Base-by-base conservation (phyloP, 352 stramenopile species). In the Globisporangium canariense region DNA sequence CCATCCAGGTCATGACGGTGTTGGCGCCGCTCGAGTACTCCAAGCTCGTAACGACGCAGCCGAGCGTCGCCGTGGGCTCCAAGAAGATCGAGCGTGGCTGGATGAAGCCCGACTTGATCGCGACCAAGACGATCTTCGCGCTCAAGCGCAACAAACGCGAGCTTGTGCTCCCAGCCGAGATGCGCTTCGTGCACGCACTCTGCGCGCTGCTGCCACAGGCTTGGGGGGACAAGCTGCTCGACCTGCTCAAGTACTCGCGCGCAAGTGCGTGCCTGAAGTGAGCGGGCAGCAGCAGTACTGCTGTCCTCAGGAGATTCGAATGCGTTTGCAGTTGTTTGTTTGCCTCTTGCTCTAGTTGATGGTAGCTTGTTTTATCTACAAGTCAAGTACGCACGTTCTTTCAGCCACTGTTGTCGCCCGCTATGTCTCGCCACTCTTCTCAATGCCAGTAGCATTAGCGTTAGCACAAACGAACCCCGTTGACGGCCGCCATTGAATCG, bases 111-210 rank as follows among this genome's bases (percentile, higher is more conserved):
- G 64, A 69, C 9, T 28, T 57, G 28, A 56, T 69, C 7, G 64
- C 16, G 3, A 52, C 11, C 28, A 60, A 65, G 30, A 69, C 58
- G 8, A 36, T 69, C 2, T 9, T 45, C 5, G 64, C 64, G 13
- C 52, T 69, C 58, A 69, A 69, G 49, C 49, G 50, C n/a, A 55
- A 61, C 58, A 69, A 61, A 50, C 58, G 59, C 40, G 58, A 60
- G 50, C 13, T 69, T 13, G 30, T 69, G 49, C 58, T 69, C 8
- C 64, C 64, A 0, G 18, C 28, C 8, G 58, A 60, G 43, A 40
- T 69, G 18, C 16, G 38, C 7, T 60, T 65, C 38, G 47, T 69
- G 30, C 41, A 32, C 43, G 22, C 32, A 41, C 40, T 69, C 13
- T 52, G 64, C 14, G 13, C 13, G 20, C n/a, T 65, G 32, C 40